Conservation (phyloP, 2,329 filamentous ascomycete genomes). For the Drechslerella dactyloides region DNA sequence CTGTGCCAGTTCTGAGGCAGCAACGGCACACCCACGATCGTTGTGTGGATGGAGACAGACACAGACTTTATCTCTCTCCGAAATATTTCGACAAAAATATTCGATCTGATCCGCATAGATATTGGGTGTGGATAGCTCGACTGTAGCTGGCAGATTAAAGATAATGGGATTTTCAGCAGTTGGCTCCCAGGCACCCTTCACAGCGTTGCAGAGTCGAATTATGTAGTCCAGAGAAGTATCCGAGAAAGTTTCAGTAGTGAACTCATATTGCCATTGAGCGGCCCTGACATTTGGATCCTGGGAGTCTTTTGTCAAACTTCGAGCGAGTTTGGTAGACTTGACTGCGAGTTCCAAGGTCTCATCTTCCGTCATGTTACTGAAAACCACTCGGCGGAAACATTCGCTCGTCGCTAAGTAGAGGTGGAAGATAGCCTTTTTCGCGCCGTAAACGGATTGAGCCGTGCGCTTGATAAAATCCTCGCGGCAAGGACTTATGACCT, state of each 20-base stretch:
- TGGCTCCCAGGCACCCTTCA: constrained; percentile 92
- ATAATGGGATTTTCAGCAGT: constrained; percentile 81
- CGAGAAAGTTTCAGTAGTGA: constrained; percentile 87
- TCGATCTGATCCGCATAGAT: constrained; percentile 96
- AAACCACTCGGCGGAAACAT: constrained; percentile 91
- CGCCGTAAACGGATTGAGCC: constrained; percentile 83
- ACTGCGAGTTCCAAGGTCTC: constrained; percentile 82
- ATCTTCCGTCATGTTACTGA: constrained; percentile 82
- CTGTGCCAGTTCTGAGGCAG: constrained; percentile 87
- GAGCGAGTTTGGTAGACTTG: constrained; percentile 81
- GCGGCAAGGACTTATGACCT: constrained; percentile 89
- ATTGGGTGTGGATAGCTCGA: constrained; percentile 93
- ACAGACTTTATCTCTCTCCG: constrained; percentile 82
- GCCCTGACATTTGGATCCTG: constrained; percentile 61
- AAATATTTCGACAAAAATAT: constrained; percentile 87
- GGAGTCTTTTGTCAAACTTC: constrained; percentile 85
- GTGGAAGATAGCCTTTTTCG: constrained; percentile 93
- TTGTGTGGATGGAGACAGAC: constrained; percentile 95
- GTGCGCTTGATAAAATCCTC: constrained; percentile 88
- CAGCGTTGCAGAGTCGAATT: constrained; percentile 83
- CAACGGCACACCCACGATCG: constrained; percentile 86
- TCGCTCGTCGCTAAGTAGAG: constrained; percentile 95
- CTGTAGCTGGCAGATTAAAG: constrained; percentile 95
- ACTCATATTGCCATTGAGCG: constrained; percentile 79
- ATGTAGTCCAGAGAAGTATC: constrained; percentile 85